A percentile compares a stretch with the other conserved stretches of the same genome.
These are phyloP conservation scores for Colletotrichum australisinense DNA, from an alignment of 2,329 filamentous ascomycete genomes.

Conservation along the genomic window DNA sequence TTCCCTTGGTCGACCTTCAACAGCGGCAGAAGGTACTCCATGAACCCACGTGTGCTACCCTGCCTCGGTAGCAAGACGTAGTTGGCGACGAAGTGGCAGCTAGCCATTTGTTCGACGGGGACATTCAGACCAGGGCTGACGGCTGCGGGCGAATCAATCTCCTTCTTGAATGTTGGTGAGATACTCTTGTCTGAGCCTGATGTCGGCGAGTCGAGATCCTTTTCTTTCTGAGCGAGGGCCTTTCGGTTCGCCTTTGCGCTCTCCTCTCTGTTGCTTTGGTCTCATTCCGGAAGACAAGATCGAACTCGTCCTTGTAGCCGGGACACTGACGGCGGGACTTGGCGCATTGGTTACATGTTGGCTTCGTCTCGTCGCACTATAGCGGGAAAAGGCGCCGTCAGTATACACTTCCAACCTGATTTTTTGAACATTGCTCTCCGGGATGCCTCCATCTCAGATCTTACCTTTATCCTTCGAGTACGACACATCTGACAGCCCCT, in stretches of 20 bases:
- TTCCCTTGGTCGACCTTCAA: constrained; percentile 56
- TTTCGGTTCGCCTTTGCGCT: constrained; percentile 66
- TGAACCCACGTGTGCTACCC: constrained; percentile 64
- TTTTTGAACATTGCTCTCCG: not conserved
- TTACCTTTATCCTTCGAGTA: constrained; percentile 78
- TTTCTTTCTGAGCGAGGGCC: constrained; percentile 50
- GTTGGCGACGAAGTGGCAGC: constrained; percentile 71
- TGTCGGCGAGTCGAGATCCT: constrained; percentile 40
- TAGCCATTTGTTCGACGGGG: constrained; percentile 65
- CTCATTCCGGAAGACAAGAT: constrained; percentile 79
- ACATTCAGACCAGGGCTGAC: constrained; percentile 54
- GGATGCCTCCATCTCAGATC: constrained; percentile 34
- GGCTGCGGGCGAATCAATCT: constrained; percentile 32
- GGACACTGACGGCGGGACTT: constrained; percentile 74
- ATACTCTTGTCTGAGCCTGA: constrained; percentile 35
- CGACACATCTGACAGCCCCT: constrained; percentile 81
- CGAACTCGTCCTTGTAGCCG: constrained; percentile 78
- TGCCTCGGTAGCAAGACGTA: constrained; percentile 66
- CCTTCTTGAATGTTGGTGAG: constrained; percentile 38
- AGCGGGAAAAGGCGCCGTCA: constrained; percentile 24
- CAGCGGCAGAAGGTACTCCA: constrained; percentile 70
- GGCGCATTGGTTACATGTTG: constrained; percentile 72
- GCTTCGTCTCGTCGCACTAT: constrained; percentile 76
- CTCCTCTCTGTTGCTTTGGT: constrained; percentile 75
- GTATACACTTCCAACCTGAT: constrained; percentile 13